Evolutionary conservation across 805 yeast genomes (phyloP).

Genomic region (Myxozyma geophila): DNA sequence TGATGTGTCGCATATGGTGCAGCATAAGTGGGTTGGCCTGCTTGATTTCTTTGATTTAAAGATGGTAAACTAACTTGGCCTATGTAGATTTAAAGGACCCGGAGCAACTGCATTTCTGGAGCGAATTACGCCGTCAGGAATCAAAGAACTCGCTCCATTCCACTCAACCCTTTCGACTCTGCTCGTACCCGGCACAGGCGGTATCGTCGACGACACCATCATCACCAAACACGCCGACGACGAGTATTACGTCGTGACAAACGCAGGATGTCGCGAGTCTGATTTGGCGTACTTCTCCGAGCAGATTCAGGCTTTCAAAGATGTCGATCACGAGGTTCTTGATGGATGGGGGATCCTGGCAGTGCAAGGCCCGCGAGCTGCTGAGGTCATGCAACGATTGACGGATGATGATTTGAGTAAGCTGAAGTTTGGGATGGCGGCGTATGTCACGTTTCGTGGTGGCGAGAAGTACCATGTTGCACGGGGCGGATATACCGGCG

Average conservation of each 20-base stretch:
- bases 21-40: constrained; percentile 53
- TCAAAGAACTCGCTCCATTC: constrained; percentile 58
- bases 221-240: constrained; percentile 78
- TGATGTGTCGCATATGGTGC: constrained; percentile 97
- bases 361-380: constrained; percentile 89
- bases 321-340: constrained; percentile 45
- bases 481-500: constrained; percentile 97
- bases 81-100: constrained; percentile 61
- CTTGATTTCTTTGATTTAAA: neutral
- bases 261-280: constrained; percentile 90
- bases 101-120: constrained; percentile 72
- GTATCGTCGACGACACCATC: constrained; percentile 90
- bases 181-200: constrained; percentile 72
- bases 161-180: constrained; percentile 73
- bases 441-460: constrained; percentile 17
- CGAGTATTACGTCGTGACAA: constrained; percentile 85
- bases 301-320: constrained; percentile 44
- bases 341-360: constrained; percentile 83
- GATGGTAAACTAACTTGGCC: neutral
- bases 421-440: constrained; percentile 68
- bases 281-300: constrained; percentile 70
- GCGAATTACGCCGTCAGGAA: constrained; percentile 86
- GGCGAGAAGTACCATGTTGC: constrained; percentile 65
- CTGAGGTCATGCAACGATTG: constrained; percentile 64
- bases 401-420: constrained; percentile 61